Percentiles rank a stretch among this genome's conserved stretches.
phyloP scores from a whole-genome alignment of 202 grass and related monocot genomes.

The Saccharum hybrid region DNA sequence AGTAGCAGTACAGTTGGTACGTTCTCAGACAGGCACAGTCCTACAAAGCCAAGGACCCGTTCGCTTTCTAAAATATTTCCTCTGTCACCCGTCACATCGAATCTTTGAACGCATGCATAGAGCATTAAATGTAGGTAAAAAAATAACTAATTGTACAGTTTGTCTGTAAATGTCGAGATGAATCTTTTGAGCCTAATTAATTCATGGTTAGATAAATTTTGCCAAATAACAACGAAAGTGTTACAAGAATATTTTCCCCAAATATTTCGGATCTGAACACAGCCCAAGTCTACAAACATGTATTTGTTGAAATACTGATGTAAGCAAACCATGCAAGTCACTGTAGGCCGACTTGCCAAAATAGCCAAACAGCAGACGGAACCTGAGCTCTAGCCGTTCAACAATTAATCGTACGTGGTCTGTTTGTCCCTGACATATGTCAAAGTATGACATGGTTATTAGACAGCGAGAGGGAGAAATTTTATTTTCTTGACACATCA shows the following conservation, averaged over 20 bases:
- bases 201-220: no score
- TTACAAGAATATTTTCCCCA: no score
- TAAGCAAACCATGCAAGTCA: not conserved
- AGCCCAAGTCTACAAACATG: not conserved
- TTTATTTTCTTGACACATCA: not conserved
- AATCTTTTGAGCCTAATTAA: no score
- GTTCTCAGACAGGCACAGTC: not conserved
- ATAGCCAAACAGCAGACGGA: slow-evolving; percentile 29
- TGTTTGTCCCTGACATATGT: slow-evolving; percentile 35
- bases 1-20: not conserved
- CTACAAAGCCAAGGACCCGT: not conserved
- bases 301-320: not conserved
- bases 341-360: slow-evolving; percentile 2
- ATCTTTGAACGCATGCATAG: no score
- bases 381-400: slow-evolving; percentile 32
- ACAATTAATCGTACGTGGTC: slow-evolving; percentile 40
- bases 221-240: no score
- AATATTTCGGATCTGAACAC: no score
- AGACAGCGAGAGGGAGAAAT: slow-evolving; percentile 39
- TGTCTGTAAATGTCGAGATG: no score
- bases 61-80: no score
- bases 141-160: no score
- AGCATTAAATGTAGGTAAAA: no score
- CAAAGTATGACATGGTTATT: slow-evolving; percentile 34
- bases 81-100: no score